A percentile compares a stretch with the other conserved stretches of the same genome.
Conservation (phyloP, 208 protist species). For the Trypanosoma avium region DNA sequence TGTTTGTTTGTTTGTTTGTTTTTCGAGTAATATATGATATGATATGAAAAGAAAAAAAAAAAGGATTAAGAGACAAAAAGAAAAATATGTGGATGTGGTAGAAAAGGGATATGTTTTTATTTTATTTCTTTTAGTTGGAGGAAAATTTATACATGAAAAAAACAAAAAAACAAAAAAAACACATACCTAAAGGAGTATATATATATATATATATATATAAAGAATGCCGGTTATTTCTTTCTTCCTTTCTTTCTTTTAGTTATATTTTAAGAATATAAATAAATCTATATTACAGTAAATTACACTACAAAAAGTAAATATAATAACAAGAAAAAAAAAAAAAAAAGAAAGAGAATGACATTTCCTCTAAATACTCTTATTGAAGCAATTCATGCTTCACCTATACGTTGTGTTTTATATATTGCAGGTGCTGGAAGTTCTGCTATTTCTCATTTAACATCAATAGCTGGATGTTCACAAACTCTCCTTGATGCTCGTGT, state of each 20-base stretch:
- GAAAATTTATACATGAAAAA: background rate
- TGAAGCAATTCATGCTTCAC: slow-evolving; percentile 21
- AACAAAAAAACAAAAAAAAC: background rate
- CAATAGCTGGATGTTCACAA: slow-evolving; percentile 53
- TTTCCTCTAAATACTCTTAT: background rate
- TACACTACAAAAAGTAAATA: background rate
- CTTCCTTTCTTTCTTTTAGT: background rate
- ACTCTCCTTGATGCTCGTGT: slow-evolving; percentile 50
- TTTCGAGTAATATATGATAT: background rate
- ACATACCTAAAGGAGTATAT: background rate
- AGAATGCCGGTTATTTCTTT: background rate
- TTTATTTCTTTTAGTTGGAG: too few species aligned
- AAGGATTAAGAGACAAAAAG: background rate
- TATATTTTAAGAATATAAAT: background rate
- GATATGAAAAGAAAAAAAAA: background rate
- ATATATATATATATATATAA: background rate
- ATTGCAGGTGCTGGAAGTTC: slow-evolving; percentile 52
- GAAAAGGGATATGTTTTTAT: too few species aligned
- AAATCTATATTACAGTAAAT: background rate
- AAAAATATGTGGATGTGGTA: background rate
- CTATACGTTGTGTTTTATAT: slow-evolving; percentile 35
- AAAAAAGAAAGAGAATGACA: background rate
- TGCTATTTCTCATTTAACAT: slow-evolving; percentile 38
- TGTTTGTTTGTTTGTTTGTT: slow-evolving; percentile 25
- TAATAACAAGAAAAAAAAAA: background rate